Evolutionary conservation across 2,329 filamentous ascomycete genomes (phyloP), one percentile per base, ranked within the genome.

Genomic region (Phyllosticta citriasiana): DNA sequence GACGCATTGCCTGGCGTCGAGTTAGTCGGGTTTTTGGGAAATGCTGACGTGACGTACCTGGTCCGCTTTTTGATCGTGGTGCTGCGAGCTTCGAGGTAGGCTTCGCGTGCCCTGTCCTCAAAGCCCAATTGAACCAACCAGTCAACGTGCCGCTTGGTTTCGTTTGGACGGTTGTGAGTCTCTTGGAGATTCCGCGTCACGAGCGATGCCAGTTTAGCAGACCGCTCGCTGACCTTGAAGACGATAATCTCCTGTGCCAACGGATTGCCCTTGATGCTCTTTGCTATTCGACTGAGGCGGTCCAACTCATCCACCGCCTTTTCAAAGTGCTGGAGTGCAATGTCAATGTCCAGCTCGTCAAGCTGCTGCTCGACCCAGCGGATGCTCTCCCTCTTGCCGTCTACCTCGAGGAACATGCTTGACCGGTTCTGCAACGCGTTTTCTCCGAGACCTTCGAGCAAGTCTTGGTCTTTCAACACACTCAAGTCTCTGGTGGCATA

Each of bases 291-390:
- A 67, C 92, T 88, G 50, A 99, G 80, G 69, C 89, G 91, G 73
- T 97, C 94, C 1, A 97, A 88, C 30, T 87, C 84, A 4, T 82
- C 81, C 0, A 97, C 94, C 0, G 94, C 89, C 22, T 87, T 83
- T 68, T 97, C 91, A 66, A 96, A 94, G 52, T 84, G 83, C 71
- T 97, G 93, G 57, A 97, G 81, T 0, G 94, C 93, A 68, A 99
- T 92, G 68, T 96, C 88, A 67, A 97, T 97, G 70, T 99, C 94
- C 5, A 99, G 83, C 70, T 96, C 91, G 70, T 99, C 94, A 73
- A 99, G 89, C 75, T 97, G 91, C 58, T 86, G 85, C 72, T 99
- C 94, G 0, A 99, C 91, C 91, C 91, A 97, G 59, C 93, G 88
- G 55, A 99, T 82, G 71, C 94, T 97, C 71, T 97, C 91, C 73